A percentile compares a stretch with the other conserved stretches of the same genome.
These are phyloP conservation scores for Geoglossum glabrum DNA, from an alignment of 495 filamentous ascomycete species.

Conservation along the genomic window DNA sequence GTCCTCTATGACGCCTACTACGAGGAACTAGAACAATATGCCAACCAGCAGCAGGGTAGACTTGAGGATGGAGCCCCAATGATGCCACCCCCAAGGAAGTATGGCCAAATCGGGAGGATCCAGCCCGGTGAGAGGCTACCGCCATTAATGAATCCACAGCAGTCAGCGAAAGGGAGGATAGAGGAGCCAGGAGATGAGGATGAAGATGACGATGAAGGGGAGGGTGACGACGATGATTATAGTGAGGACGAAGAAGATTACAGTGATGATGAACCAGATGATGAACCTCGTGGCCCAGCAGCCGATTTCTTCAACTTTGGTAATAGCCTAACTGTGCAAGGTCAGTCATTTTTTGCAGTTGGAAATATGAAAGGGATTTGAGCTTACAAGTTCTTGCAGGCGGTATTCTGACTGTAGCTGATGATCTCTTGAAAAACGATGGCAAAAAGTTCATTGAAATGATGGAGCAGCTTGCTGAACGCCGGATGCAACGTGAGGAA, in stretches of 20 bases:
- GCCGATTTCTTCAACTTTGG: slow-evolving; percentile 92
- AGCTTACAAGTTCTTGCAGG: slow-evolving; percentile 33
- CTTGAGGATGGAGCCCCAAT: slow-evolving; percentile 38
- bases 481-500: slow-evolving; percentile 89
- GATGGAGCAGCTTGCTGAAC: slow-evolving; percentile 98
- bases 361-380: slow-evolving; percentile 10
- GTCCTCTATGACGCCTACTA: slow-evolving; percentile 99
- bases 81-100: slow-evolving; percentile 40
- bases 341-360: slow-evolving; percentile 29
- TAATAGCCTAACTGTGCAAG: slow-evolving; percentile 90
- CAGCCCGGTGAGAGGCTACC: slow-evolving; percentile 25
- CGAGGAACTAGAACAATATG: slow-evolving; percentile 91
- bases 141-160: slow-evolving; percentile 6
- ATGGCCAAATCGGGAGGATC: slow-evolving; percentile 30
- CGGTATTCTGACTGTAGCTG: slow-evolving; percentile 94
- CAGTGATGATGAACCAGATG: slow-evolving; percentile 34
- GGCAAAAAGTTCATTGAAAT: slow-evolving; percentile 99
- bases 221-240: slow-evolving; percentile 31
- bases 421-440: slow-evolving; percentile 96
- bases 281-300: slow-evolving; percentile 29
- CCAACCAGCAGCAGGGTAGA: slow-evolving; percentile 62
- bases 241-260: slow-evolving; percentile 30
- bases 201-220: slow-evolving; percentile 24
- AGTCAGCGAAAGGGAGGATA: slow-evolving; percentile 25
- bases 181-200: slow-evolving; percentile 32